phyloP scores from a whole-genome alignment of 164 flowering plant species.

The Vitis vinifera region ASM3070453v1 NC_081813.1:9633001-9633500 shows the following conservation, averaged over 20 bases:
- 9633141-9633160: no score
- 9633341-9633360: neutral
- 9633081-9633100: slow-evolving; percentile 3
- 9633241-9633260: neutral
- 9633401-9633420: neutral
- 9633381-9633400: neutral
- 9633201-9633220: neutral
- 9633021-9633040: neutral
- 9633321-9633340: neutral
- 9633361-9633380: no score
- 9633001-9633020: no score
- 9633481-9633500: no score
- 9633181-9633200: neutral
- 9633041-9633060: neutral
- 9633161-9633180: neutral
- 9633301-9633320: neutral
- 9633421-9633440: neutral
- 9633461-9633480: no score
- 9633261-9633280: neutral
- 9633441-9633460: no score
- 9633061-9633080: neutral
- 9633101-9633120: neutral
- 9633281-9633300: neutral
- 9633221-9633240: neutral
- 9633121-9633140: neutral